These are phyloP conservation scores for Dichomitus squalens DNA, from an alignment of 1,284 basidiomycete genomes.

Conservation along the genomic window DNA sequence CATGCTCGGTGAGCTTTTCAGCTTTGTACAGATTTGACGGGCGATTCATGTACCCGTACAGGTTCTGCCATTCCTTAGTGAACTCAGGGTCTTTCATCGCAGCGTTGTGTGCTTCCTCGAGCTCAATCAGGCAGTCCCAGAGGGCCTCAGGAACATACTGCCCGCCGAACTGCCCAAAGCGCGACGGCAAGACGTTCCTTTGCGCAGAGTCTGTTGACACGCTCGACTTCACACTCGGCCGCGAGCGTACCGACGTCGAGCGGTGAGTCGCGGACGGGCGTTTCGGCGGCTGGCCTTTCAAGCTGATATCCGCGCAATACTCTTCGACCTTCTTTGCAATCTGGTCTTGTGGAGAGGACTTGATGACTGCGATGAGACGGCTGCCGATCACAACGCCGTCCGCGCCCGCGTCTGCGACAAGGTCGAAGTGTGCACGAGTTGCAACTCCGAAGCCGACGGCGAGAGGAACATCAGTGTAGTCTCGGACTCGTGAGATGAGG, in stretches of 20 bases:
- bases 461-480: constrained; percentile 79
- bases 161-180: constrained; percentile 96
- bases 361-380: constrained; percentile 81
- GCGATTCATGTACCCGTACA: constrained; percentile 89
- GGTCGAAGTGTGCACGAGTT: constrained; percentile 89
- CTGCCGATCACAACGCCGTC: constrained; percentile 97
- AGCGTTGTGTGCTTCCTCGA: constrained; percentile 88
- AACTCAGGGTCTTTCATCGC: constrained; percentile 91
- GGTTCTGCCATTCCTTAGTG: constrained; percentile 89
- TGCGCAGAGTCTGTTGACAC: constrained; percentile 37
- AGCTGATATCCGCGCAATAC: constrained; percentile 74
- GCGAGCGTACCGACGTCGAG: constrained; percentile 23
- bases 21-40: constrained; percentile 73
- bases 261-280: constrained; percentile 23
- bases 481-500: constrained; percentile 73
- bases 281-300: constrained; percentile 52
- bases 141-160: constrained; percentile 97
- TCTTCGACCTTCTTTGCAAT: constrained; percentile 67
- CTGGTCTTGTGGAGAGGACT: constrained; percentile 57
- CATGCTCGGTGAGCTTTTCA: constrained; percentile 66
- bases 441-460: constrained; percentile 98
- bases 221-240: constrained; percentile 31
- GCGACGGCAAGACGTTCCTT: constrained; percentile 63
- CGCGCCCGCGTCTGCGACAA: constrained; percentile 83
- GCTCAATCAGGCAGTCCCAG: constrained; percentile 87